Percentiles rank a stretch among this genome's conserved stretches.
phyloP scores from a whole-genome alignment of 176 grass and related monocot species.

The Puya raimondii region DNA sequence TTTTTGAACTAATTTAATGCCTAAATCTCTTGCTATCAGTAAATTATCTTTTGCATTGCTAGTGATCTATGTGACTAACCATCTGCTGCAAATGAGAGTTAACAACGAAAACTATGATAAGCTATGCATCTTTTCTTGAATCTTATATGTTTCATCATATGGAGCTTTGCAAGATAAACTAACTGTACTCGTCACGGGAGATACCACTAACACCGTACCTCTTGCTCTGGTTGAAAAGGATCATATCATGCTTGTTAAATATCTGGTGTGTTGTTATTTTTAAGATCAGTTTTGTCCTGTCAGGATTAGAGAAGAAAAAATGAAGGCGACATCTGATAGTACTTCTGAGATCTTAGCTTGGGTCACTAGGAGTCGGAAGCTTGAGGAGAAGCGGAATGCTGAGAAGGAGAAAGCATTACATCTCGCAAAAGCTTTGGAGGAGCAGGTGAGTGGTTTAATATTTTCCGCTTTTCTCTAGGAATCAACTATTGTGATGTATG shows the following conservation, averaged over 20 bases:
- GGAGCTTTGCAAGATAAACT: no score
- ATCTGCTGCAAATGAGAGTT: neutral
- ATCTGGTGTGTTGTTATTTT: constrained; percentile 18
- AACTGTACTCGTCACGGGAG: no score
- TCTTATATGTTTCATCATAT: no score
- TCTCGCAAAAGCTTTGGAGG: constrained; percentile 68
- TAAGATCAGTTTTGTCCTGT: constrained; percentile 46
- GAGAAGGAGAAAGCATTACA: constrained; percentile 78
- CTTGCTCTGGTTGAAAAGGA: no score
- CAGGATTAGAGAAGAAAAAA: constrained; percentile 78
- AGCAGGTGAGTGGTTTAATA: constrained; percentile 41
- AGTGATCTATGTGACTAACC: neutral
- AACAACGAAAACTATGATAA: no score
- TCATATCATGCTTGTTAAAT: neutral
- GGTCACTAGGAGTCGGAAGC: constrained; percentile 70
- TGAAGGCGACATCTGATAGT: constrained; percentile 48
- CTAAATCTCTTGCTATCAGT: no score
- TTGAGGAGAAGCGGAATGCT: constrained; percentile 58
- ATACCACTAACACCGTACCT: no score
- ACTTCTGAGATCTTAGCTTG: constrained; percentile 71
- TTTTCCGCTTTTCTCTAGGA: neutral
- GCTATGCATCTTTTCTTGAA: no score
- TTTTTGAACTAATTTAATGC: no score
- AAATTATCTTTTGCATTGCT: no score
- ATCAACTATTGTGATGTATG: constrained; percentile 8